These are phyloP conservation scores for Neurospora sp. DNA, from an alignment of 2,329 filamentous ascomycete genomes.

Conservation along the genomic window DNA sequence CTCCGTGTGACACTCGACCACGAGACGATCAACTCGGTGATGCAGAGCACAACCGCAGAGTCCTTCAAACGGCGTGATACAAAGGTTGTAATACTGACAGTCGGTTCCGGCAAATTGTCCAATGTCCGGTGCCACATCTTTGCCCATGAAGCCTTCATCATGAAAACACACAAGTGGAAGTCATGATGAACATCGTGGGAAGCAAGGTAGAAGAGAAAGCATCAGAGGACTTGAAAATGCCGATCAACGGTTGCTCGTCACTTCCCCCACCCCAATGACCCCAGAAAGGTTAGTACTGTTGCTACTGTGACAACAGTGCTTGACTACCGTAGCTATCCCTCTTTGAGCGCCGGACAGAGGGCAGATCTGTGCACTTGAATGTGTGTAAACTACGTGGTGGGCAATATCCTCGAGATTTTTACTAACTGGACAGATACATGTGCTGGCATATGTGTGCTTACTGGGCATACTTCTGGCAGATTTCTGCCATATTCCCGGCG, in stretches of 20 bases:
- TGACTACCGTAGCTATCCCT: background rate
- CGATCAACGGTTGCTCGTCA: background rate
- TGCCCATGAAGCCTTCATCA: background rate
- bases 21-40: background rate
- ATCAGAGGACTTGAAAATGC: background rate
- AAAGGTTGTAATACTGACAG: background rate
- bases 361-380: too few relatives aligned
- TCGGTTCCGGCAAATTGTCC: background rate
- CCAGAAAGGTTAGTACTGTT: background rate
- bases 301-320: background rate
- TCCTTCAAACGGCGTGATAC: background rate
- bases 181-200: background rate
- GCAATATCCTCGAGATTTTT: too few relatives aligned
- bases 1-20: background rate
- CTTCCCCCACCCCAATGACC: background rate
- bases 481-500: too few relatives aligned
- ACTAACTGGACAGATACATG: too few relatives aligned
- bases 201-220: background rate
- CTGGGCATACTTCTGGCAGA: too few relatives aligned
- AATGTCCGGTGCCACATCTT: background rate
- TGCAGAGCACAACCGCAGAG: background rate
- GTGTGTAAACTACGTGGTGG: too few relatives aligned
- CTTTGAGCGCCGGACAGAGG: too few relatives aligned
- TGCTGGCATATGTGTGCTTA: too few relatives aligned
- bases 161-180: background rate